A percentile compares a stretch with the other conserved stretches of the same genome.
Evolutionary conservation across 1,284 basidiomycete genomes (phyloP).

Genomic region (Ceraceosorus guamensis): DNA sequence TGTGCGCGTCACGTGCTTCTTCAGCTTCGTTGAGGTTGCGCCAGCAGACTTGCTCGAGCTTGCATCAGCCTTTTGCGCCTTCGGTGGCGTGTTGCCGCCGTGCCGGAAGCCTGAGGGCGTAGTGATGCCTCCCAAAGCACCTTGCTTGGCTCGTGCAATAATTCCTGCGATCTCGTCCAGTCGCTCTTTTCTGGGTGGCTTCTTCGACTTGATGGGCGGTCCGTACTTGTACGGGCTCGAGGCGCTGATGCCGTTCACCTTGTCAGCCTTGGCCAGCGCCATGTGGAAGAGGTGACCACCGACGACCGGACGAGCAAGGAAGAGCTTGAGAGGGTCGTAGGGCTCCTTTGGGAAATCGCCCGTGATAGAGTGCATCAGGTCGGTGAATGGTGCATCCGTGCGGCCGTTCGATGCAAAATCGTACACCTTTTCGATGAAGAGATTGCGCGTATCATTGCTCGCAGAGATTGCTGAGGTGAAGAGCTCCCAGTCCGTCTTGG

Average conservation of each 20-base stretch:
- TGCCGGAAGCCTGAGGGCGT: neutral
- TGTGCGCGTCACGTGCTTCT: no score
- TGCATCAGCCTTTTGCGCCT: no score
- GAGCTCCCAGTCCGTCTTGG: slow-evolving; percentile 49
- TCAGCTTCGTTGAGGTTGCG: no score
- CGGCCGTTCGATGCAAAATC: slow-evolving; percentile 35
- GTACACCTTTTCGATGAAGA: slow-evolving; percentile 43
- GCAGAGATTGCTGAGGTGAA: slow-evolving; percentile 43
- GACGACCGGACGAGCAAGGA: slow-evolving; percentile 46
- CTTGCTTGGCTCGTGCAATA: neutral
- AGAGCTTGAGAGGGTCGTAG: slow-evolving; percentile 41
- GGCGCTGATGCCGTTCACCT: slow-evolving; percentile 33
- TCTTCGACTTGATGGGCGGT: slow-evolving; percentile 9
- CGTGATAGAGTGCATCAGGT: slow-evolving; percentile 39
- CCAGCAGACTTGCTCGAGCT: no score
- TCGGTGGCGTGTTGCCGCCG: neutral
- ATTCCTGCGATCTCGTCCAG: neutral
- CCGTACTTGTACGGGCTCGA: slow-evolving; percentile 11
- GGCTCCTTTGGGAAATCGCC: slow-evolving; percentile 26
- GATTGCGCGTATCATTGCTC: slow-evolving; percentile 24
- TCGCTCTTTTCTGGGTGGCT: neutral
- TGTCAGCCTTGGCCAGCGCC: slow-evolving; percentile 43
- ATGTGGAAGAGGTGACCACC: slow-evolving; percentile 48
- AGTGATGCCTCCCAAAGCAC: neutral
- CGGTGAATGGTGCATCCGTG: slow-evolving; percentile 47